These are phyloP conservation scores for Strobilomyces echinocephalus DNA, from an alignment of 768 basidiomycete species.

Conservation along the genomic window DNA sequence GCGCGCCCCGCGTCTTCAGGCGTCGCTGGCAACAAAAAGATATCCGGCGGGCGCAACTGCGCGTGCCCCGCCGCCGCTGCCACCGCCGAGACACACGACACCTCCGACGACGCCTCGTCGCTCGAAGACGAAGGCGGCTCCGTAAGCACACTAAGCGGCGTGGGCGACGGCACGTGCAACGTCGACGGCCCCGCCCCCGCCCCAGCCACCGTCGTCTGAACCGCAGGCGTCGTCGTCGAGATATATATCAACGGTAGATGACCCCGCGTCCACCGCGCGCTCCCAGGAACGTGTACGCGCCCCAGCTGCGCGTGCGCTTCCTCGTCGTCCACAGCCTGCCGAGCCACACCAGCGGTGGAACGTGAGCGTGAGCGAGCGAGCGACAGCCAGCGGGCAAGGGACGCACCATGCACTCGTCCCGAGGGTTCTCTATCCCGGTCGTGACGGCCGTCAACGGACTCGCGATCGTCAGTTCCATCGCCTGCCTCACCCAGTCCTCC, in stretches of 20 bases:
- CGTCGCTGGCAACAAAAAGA: conserved; percentile 26
- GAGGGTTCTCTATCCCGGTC: conserved; percentile 11
- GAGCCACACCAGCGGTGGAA: background rate
- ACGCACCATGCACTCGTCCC: conserved; percentile 48
- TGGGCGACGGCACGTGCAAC: conserved; percentile 10
- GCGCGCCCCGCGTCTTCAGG: conserved; percentile 5
- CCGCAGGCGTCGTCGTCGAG: conserved; percentile 13
- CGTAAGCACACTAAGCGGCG: conserved; percentile 26
- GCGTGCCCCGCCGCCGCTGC: background rate
- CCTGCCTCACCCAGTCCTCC: conserved; percentile 75
- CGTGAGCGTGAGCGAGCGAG: conserved; percentile 10
- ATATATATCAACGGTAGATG: conserved; percentile 28
- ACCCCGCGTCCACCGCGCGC: conserved; percentile 11
- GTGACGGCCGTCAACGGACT: conserved; percentile 19
- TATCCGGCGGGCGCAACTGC: conserved; percentile 21
- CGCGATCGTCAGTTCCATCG: conserved; percentile 57
- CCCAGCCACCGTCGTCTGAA: background rate
- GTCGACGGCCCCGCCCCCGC: background rate
- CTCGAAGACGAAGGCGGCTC: conserved; percentile 21
- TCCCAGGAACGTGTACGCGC: conserved; percentile 8
- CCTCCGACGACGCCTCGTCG: conserved; percentile 14
- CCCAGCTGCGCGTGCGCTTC: conserved; percentile 6
- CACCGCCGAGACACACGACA: conserved; percentile 4
- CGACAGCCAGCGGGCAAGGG: too few relatives aligned
- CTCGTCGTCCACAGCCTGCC: conserved; percentile 25